Evolutionary conservation across 441 rosid genomes (phyloP), one percentile per base, ranked within the genome.

Genomic region (Syzygium syzygioides): DNA sequence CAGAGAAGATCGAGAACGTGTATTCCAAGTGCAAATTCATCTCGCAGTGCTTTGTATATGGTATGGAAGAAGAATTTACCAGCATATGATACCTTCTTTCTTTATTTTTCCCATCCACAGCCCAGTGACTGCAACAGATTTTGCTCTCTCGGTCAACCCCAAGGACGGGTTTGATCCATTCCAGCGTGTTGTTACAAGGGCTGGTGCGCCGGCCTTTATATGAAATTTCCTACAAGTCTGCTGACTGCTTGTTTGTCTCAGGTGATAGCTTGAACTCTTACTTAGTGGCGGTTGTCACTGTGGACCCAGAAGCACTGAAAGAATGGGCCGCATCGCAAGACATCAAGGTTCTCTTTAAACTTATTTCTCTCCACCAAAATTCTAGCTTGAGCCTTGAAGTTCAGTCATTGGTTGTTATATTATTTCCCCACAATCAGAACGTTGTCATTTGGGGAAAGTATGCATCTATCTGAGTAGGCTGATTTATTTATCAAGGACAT

Each of bases 1-100:
- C 99, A 3, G 99, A 97, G 93, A 98, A 97, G 93, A 95, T 98
- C 37, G 99, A 98, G 96, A 98, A 98, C 91, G 96, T 96, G 41
- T 96, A 96, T 91, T 95, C 98, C 52, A 98, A 97, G 90, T 96
- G 99, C 98, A 94, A 92, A 86, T 98, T 95, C 91, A 92, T 95
- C 64, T 93, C 91, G 64, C 99, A 98, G 80, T 95, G 98, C 93
- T 98, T 97, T 94, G 93, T 98, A 85, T 92, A 97, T 88, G 99
- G 99, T 96, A 93, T 91, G 92, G 87, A 71, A 87, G 34, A 86
- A 80, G 50, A 30, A 54, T 86, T n/a, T 30, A 68, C 50, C 13
- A 6, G 60, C 55, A 52, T 7, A 18, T 10, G 45, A 30, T 13
- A 32, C 87, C 86, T 79, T 89, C 84, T 83, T 87, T 89, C 55